These are phyloP conservation scores for Coemansia sp. DNA, from an alignment of 192 early-diverging fungal genomes.

Conservation along the genomic window DNA sequence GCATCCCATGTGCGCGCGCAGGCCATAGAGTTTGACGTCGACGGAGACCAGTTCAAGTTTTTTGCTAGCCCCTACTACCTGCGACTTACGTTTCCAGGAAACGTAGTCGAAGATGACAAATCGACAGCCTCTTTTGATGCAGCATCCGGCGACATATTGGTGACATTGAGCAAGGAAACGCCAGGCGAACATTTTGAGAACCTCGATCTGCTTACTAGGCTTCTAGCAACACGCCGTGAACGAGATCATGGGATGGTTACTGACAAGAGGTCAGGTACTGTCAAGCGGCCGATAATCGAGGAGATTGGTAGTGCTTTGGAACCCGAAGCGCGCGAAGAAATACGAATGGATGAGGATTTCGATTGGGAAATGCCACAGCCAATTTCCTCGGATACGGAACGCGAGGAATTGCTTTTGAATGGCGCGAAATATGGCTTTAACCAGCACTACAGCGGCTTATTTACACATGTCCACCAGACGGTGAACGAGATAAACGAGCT, in stretches of 20 bases:
- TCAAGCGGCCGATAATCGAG: slow-evolving; percentile 39
- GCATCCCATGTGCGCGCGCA: slow-evolving; percentile 86
- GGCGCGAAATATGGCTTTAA: slow-evolving; percentile 87
- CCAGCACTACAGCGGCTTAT: slow-evolving; percentile 77
- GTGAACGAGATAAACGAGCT: slow-evolving; percentile 74
- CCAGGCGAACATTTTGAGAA: slow-evolving; percentile 82
- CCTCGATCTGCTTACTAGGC: slow-evolving; percentile 84
- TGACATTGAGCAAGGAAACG: slow-evolving; percentile 78
- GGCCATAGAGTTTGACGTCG: slow-evolving; percentile 85
- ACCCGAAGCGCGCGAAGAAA: slow-evolving; percentile 15
- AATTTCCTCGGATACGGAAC: slow-evolving; percentile 29
- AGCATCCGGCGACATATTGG: slow-evolving; percentile 68
- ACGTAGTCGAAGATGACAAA: slow-evolving; percentile 83
- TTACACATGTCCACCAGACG: slow-evolving; percentile 70
- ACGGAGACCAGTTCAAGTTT: slow-evolving; percentile 85
- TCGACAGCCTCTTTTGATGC: slow-evolving; percentile 83
- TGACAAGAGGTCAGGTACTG: neutral
- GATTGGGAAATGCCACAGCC: slow-evolving; percentile 89
- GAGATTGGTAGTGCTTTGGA: slow-evolving; percentile 27
- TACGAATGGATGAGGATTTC: slow-evolving; percentile 62
- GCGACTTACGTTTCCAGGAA: slow-evolving; percentile 79
- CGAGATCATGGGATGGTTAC: slow-evolving; percentile 54
- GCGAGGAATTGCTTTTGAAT: slow-evolving; percentile 36
- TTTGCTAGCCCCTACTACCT: slow-evolving; percentile 91
- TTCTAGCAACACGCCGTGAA: slow-evolving; percentile 66